A percentile compares a stretch with the other conserved stretches of the same genome.
phyloP scores from a whole-genome alignment of 2,329 filamentous ascomycete genomes.

The Cercospora sp. region DNA sequence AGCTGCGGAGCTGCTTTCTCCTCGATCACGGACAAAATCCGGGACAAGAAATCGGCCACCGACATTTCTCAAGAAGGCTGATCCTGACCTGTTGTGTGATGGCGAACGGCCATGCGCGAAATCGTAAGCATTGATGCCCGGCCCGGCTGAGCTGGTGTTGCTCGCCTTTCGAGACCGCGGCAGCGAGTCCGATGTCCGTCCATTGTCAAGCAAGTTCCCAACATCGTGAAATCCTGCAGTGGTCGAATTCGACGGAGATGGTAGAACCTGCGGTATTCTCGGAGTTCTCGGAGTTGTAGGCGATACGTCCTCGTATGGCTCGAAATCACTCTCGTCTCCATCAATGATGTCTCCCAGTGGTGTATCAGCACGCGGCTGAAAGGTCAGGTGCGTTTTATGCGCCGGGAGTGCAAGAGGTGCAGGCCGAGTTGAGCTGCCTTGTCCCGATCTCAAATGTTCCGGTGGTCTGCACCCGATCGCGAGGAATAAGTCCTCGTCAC shows the following conservation, averaged over 20 bases:
- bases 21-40: conserved; percentile 13
- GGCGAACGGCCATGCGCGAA: conserved; percentile 38
- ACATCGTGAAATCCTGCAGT: conserved; percentile 80
- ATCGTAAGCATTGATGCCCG: conserved; percentile 42
- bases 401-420: conserved; percentile 46
- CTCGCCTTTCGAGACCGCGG: conserved; percentile 52
- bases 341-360: conserved; percentile 19
- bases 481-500: conserved; percentile 85
- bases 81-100: conserved; percentile 32
- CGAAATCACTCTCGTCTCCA: conserved; percentile 20
- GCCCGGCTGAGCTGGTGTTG: conserved; percentile 60
- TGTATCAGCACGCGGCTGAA: background rate
- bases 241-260: conserved; percentile 25
- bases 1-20: conserved; percentile 10
- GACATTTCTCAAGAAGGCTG: conserved; percentile 38
- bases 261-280: conserved; percentile 15
- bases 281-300: conserved; percentile 13
- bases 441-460: conserved; percentile 46
- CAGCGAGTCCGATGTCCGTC: conserved; percentile 36
- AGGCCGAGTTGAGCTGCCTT: conserved; percentile 38
- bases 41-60: conserved; percentile 33
- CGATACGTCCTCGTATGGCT: conserved; percentile 6
- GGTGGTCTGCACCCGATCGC: conserved; percentile 71
- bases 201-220: conserved; percentile 69
- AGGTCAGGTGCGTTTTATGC: background rate